Conservation (phyloP, 179 eudicot genomes). For the Beta macrorhiza region DNA sequence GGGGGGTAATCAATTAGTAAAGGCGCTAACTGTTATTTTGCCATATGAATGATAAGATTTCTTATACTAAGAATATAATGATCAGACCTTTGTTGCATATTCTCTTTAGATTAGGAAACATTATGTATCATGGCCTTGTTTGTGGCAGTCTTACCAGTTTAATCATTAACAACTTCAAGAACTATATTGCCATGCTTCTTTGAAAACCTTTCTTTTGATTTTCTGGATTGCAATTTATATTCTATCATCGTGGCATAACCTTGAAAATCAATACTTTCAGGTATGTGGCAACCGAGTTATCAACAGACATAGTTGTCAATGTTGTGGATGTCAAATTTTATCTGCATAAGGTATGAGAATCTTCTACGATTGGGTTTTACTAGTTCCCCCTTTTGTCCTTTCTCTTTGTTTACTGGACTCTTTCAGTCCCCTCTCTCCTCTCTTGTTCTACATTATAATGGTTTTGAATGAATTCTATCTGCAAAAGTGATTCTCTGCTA, state of each 20-base stretch:
- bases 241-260: conserved; percentile 2
- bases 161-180: neutral
- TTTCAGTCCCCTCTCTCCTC: neutral
- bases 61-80: neutral
- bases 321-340: conserved; percentile 50
- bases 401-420: neutral
- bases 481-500: neutral
- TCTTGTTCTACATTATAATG: too few species aligned
- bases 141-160: neutral
- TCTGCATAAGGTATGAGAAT: conserved; percentile 47
- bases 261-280: conserved; percentile 27
- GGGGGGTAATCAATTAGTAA: too few species aligned
- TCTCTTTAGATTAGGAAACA: neutral
- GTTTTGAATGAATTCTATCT: too few species aligned
- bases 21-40: neutral
- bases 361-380: neutral
- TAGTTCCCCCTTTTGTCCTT: neutral
- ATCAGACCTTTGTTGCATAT: neutral
- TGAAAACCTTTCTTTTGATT: neutral
- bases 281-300: conserved; percentile 47
- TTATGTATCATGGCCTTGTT: neutral
- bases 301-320: conserved; percentile 45
- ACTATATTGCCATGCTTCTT: neutral
- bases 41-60: neutral
- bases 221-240: neutral